Conservation (phyloP, 192 early-diverging fungal species). For the Entrophospora sp. region DNA sequence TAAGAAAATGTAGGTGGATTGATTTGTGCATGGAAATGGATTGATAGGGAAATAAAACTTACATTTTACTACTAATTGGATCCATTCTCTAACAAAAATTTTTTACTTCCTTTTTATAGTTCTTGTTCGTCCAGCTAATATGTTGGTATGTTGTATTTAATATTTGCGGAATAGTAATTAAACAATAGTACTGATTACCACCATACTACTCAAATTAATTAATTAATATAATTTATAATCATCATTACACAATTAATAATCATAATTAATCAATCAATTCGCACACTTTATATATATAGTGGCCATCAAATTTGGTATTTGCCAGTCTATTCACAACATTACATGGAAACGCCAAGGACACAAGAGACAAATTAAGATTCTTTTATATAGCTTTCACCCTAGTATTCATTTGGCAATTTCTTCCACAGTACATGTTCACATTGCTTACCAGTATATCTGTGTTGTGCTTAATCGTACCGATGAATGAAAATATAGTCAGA, state of each 20-base stretch:
- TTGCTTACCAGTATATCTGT: conserved; percentile 28
- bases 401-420: conserved; percentile 46
- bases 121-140: background rate
- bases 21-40: no score
- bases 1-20: conserved; percentile 31
- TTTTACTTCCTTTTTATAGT: background rate
- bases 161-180: no score
- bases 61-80: no score
- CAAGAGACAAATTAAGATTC: conserved; percentile 20
- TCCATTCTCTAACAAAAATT: background rate
- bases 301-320: conserved; percentile 67
- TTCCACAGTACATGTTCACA: conserved; percentile 28
- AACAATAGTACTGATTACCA: no score
- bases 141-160: no score
- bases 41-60: no score
- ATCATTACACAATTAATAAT: no score
- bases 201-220: no score
- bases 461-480: conserved; percentile 27
- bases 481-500: conserved; percentile 22
- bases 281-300: conserved; percentile 71
- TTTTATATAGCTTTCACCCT: conserved; percentile 34
- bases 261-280: no score
- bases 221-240: no score
- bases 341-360: conserved; percentile 16
- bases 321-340: conserved; percentile 41